Base-by-base conservation (phyloP, 306 rosid genomes). In the Castanospermum australe region DNA sequence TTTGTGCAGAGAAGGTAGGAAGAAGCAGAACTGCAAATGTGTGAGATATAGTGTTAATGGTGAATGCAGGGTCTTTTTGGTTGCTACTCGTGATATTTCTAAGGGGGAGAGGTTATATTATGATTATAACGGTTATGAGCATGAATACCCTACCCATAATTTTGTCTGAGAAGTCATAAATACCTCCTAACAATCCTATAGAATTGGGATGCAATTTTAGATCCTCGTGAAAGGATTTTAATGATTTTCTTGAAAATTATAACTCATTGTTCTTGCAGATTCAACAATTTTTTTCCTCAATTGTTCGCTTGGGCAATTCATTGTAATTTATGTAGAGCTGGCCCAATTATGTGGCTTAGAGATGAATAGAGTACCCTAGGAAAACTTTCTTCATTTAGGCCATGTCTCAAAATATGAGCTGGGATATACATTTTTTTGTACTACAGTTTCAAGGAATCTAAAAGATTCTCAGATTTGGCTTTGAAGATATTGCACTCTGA, bases 21-120 rank as follows among this genome's bases (percentile, higher is more conserved):
- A 88, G 90, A 93, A 91, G 89, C 94, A 79, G 88, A 93, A 93
- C 70, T 91, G 97, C 81, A 93, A 91, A 87, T 93, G 96, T 82
- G 85, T 93, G 88, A 86, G 97, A 84, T 93, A 93, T 90, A 82
- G 36, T 78, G 92, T 93, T 33, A 79, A 81, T 25, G 94, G 89
- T 62, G 94, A 93, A 88, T 89, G 86, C 80, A 86, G 92, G 80
- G 97, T 93, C 83, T 60, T 93, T 73, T 85, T 91, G 90, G 90
- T 93, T 77, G 96, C 97, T 64, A 88, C 91, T 80, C 94, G 92
- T 28, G 97, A 93, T 88, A 89, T 93, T 85, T 75, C 84, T 22
- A 77, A 85, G 79, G 96, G 97, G 20, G 97, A 93, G 87, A 91
- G 97, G 86, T 91, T 93, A 63, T 93, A 93, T 79, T 93, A 93